These are phyloP conservation scores for Cryphonectria japonica DNA, from an alignment of 2,329 filamentous ascomycete genomes.

Conservation along the genomic window DNA sequence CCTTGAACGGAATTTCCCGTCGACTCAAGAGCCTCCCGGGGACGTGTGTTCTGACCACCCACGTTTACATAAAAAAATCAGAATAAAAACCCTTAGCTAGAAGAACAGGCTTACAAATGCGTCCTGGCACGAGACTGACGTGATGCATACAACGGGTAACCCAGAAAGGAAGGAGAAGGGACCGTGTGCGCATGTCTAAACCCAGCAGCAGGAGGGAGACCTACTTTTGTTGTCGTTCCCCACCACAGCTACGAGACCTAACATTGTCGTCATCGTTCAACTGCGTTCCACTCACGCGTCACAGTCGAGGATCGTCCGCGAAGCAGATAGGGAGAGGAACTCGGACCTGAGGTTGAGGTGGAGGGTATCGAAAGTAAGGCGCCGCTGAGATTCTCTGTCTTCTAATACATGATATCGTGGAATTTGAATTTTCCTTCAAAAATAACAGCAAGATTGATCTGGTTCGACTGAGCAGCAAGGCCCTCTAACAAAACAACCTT, in stretches of 20 bases:
- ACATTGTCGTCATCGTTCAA: background rate
- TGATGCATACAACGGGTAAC: background rate
- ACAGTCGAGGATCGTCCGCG: background rate
- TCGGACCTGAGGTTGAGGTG: background rate
- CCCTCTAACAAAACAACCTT: background rate
- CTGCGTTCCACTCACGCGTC: background rate
- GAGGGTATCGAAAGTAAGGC: background rate
- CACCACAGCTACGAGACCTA: background rate
- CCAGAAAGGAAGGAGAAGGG: background rate
- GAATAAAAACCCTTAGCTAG: no score
- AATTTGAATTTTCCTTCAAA: background rate
- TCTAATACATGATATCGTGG: background rate
- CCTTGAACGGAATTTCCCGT: background rate
- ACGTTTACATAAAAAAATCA: background rate
- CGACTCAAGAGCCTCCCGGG: background rate
- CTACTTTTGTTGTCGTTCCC: background rate
- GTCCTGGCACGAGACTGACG: background rate
- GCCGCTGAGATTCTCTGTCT: background rate
- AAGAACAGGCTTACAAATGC: background rate
- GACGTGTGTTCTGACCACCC: no score
- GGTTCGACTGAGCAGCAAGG: background rate
- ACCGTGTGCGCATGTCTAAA: background rate
- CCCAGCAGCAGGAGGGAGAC: background rate
- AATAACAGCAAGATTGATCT: background rate
- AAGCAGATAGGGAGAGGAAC: background rate